Base-by-base conservation (phyloP, 2,329 filamentous ascomycete species). In the Arthrobotrys sinensis region DNA sequence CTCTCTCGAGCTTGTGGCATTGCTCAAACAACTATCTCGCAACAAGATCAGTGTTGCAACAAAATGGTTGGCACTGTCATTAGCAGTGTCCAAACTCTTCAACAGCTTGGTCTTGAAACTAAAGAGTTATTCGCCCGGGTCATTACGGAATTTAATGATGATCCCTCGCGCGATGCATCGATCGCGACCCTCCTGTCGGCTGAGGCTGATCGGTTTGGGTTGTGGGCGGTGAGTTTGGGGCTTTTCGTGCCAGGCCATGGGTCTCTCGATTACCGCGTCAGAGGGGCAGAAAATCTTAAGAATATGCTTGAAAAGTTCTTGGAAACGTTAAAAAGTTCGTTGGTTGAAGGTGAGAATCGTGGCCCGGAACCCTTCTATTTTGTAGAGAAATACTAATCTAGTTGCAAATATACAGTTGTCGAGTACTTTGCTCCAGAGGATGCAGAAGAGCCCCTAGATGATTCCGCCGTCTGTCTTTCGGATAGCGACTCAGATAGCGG, bases 241-340 rank as follows among this genome's bases (percentile, higher is more conserved):
- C 66, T 77, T n/a, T 77, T 77, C 52, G 73, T 77, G 12, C 50
- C 73, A 6, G 73, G 73, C 21, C 73, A 77, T 28, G 73, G 73
- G 19, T 77, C 73, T 62, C 57, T 77, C n/a, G 73, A 71, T 55
- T 77, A 77, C 45, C 65, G 73, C 11, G 73, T 77, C 3, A 48
- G 73, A 46, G 73, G 66, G n/a, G 66, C 73, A 4, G 65, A 62
- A 24, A 77, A 77, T 46, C 65, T 77, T 2, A 55, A n/a, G 14
- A 32, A 46, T 19, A 70, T 70, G 50, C 4, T 77, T 1, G 36
- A 40, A 43, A 57, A 24, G 2, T 66, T 77, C 34, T 12, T 77
- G 7, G 40, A 50, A 1, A 60, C 48, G 3, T 36, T 77, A 14
- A 77, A 70, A n/a, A 38, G 34, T 4, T 63, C 73, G n/a, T 60